These are phyloP conservation scores for Colletotrichum sp. DNA, from an alignment of 2,329 filamentous ascomycete genomes.

Conservation along the genomic window DNA sequence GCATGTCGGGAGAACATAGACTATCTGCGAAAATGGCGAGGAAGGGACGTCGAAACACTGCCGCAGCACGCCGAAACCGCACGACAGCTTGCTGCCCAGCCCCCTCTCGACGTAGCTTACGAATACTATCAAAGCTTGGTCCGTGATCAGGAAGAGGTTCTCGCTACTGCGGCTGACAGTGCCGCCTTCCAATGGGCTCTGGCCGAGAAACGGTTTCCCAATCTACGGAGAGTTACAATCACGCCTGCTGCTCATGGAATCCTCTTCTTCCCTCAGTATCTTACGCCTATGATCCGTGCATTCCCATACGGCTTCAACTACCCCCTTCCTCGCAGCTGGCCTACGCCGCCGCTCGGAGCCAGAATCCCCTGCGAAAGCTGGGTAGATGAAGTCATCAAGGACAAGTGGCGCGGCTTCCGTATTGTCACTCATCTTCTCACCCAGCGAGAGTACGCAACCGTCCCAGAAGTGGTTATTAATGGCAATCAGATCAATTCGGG, in stretches of 20 bases:
- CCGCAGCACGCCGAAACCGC: not conserved
- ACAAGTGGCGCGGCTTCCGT: slow-evolving; percentile 35
- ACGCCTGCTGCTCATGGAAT: slow-evolving; percentile 43
- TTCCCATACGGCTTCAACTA: slow-evolving; percentile 45
- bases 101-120: not conserved
- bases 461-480: slow-evolving; percentile 41
- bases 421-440: slow-evolving; percentile 31
- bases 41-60: not conserved
- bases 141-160: not conserved
- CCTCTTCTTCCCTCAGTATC: slow-evolving; percentile 38
- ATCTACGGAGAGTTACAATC: slow-evolving; percentile 38
- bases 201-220: slow-evolving; percentile 32
- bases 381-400: slow-evolving; percentile 20
- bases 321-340: slow-evolving; percentile 38
- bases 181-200: slow-evolving; percentile 36
- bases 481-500: slow-evolving; percentile 31
- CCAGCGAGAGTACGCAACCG: not conserved
- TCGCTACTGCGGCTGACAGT: slow-evolving; percentile 27
- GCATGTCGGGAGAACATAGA: not conserved
- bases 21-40: not conserved
- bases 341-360: not conserved
- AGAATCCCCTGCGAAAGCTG: not conserved
- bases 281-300: slow-evolving; percentile 47
- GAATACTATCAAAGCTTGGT: not conserved
- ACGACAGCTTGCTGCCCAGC: not conserved